Base-by-base conservation (phyloP, 1,139 yeast genomes). In the Candida sp. region DNA sequence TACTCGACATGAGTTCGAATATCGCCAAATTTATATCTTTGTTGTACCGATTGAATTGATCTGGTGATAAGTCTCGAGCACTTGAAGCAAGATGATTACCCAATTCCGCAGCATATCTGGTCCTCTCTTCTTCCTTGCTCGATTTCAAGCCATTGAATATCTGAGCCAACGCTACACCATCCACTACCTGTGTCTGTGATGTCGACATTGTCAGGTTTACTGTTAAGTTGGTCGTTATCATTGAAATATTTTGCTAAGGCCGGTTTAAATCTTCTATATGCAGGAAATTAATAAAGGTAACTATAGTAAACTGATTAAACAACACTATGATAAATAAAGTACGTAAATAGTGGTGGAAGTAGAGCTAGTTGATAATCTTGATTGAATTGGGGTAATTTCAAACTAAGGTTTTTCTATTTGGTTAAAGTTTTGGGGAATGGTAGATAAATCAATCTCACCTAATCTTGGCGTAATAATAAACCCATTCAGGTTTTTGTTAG, bases 21-120 rank as follows among this genome's bases (percentile, higher is more conserved):
- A 93, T 88, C 48, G 87, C 81, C 58, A 89, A 87, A 67, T 91
- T 90, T 50, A 93, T 84, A 49, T 86, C 95, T 59, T 87, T 89
- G 62, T 87, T 88, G 62, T 87, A 87, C 37, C 90, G 67, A 46
- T 87, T 81, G 56, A 87, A 82, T 54, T 86, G 93, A 58, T 89
- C 97, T 0, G 86, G 76, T 0, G 93, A 80, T 45, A 77, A 61
- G 52, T 89, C 96, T 44, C 95, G 72, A 2, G 93, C 86, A 19
- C 86, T 75, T 0, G 87, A 76, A 21, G 82, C 80, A 45, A 89
- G 69, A 54, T 87, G 84, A 39, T 73, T 77, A 45, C 86, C 73
- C 45, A 90, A 68, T 52, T 87, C 93, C 33, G 68, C 66, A 1
- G 95, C 93, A 22, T 82, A 82, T 39, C 79, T 69, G 23, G 62